Conservation (phyloP, 305 asterid species). For the Fraxinus latifolia region DNA sequence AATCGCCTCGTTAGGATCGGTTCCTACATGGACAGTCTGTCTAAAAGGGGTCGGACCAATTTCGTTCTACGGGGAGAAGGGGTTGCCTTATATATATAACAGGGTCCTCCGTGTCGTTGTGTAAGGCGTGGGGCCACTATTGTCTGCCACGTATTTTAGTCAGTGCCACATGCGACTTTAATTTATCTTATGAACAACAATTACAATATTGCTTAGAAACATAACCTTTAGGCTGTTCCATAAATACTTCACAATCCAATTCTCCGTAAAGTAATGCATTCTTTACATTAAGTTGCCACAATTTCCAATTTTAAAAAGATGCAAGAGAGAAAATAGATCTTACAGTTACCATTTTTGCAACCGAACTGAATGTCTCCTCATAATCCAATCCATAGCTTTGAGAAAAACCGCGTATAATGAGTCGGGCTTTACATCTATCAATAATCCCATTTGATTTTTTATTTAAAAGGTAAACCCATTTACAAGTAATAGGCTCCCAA, state of each 20-base stretch:
- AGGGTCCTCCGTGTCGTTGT: too few relatives aligned
- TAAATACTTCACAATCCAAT: not conserved
- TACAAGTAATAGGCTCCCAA: conserved; percentile 1
- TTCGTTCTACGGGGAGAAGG: too few relatives aligned
- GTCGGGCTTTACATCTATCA: not conserved
- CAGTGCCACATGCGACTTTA: too few relatives aligned
- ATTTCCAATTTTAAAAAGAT: conserved; percentile 1
- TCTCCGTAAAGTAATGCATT: not conserved
- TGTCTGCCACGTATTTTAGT: too few relatives aligned
- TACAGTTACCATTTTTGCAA: conserved; percentile 2
- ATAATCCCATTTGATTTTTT: conserved; percentile 3
- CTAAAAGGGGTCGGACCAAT: too few relatives aligned
- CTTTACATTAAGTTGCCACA: not conserved
- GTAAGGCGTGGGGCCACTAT: too few relatives aligned
- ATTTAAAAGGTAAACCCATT: conserved; percentile 15
- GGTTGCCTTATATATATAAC: too few relatives aligned
- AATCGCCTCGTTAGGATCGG: too few relatives aligned
- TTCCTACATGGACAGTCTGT: too few relatives aligned
- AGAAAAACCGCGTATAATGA: not conserved
- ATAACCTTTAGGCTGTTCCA: not conserved
- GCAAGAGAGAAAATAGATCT: not conserved
- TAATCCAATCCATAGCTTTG: conserved; percentile 14
- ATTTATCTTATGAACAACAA: too few relatives aligned
- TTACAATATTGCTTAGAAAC: not conserved
- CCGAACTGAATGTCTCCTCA: conserved; percentile 12